Percentiles rank a stretch among this genome's conserved stretches.
Evolutionary conservation across 345 rosid genomes (phyloP).

Genomic region (Trapa incisa): DNA sequence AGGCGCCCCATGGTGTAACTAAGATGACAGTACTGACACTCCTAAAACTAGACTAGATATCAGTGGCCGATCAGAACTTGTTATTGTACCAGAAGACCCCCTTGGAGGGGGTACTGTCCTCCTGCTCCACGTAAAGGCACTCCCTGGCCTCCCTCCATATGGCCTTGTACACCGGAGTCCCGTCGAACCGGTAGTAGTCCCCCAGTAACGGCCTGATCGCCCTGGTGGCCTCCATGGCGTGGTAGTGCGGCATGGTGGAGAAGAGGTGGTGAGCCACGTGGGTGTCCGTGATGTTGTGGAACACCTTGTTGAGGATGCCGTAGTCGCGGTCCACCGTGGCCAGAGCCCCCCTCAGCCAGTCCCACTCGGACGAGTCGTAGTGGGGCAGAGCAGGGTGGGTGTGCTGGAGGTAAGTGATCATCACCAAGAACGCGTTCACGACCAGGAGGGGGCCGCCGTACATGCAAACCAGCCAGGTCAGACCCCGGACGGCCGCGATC

Average conservation of each 20-base stretch:
- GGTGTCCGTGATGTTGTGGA: slow-evolving; percentile 49
- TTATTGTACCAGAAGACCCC: slow-evolving; percentile 56
- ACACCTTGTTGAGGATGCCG: slow-evolving; percentile 44
- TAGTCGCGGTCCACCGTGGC: slow-evolving; percentile 48
- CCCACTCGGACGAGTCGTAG: slow-evolving; percentile 52
- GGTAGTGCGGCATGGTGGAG: slow-evolving; percentile 59
- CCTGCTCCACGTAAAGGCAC: slow-evolving; percentile 46
- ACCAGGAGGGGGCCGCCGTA: slow-evolving; percentile 42
- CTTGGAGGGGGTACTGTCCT: slow-evolving; percentile 16
- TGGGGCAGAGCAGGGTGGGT: slow-evolving; percentile 53
- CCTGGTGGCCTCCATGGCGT: slow-evolving; percentile 49
- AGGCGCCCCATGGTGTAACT: too few relatives aligned
- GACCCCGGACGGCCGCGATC: slow-evolving; percentile 22
- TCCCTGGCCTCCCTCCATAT: slow-evolving; percentile 54
- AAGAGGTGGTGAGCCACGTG: slow-evolving; percentile 55
- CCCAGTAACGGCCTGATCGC: slow-evolving; percentile 48
- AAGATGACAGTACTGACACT: not conserved
- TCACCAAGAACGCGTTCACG: slow-evolving; percentile 39
- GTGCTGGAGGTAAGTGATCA: slow-evolving; percentile 54
- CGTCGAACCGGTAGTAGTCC: slow-evolving; percentile 39
- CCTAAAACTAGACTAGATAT: not conserved
- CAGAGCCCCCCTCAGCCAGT: slow-evolving; percentile 54
- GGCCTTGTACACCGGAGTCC: slow-evolving; percentile 33
- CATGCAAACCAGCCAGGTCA: slow-evolving; percentile 35
- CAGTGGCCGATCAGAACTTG: slow-evolving; percentile 17